Conservation (phyloP, 768 basidiomycete genomes). For the Lactarius indigo region DNA sequence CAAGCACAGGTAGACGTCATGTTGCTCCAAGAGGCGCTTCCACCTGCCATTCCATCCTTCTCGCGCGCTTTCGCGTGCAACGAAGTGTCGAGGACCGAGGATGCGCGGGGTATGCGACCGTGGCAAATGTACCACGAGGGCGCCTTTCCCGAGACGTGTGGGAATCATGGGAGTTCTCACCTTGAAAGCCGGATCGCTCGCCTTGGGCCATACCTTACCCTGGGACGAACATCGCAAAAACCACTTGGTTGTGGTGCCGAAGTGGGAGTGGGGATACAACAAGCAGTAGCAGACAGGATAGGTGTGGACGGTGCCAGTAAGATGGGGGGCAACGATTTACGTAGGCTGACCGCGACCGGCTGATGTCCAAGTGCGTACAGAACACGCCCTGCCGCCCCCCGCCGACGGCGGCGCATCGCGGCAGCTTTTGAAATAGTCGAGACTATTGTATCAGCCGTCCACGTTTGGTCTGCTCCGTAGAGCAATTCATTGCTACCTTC, state of each 20-base stretch:
- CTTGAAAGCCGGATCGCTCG: not conserved
- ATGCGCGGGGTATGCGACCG: not conserved
- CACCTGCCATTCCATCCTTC: not conserved
- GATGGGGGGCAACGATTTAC: not conserved
- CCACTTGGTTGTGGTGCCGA: not conserved
- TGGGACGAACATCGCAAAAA: not conserved
- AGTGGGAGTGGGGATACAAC: not conserved
- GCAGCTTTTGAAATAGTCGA: not conserved
- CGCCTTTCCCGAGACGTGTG: not conserved
- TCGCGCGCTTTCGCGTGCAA: not conserved
- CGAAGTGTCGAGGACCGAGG: not conserved
- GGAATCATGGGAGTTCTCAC: not conserved
- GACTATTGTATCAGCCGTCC: not conserved
- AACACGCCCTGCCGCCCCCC: not conserved
- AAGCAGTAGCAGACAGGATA: not conserved
- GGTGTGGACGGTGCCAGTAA: not conserved
- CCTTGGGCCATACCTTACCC: not conserved
- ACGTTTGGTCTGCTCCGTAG: not conserved
- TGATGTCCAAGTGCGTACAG: not conserved
- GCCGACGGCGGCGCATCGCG: not conserved
- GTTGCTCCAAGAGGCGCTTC: not conserved
- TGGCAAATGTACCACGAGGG: not conserved
- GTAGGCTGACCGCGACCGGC: not conserved
- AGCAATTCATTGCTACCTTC: not conserved
- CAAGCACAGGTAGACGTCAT: not conserved